Conservation (phyloP, 768 basidiomycete species). For the Amanita fuliginea region DNA sequence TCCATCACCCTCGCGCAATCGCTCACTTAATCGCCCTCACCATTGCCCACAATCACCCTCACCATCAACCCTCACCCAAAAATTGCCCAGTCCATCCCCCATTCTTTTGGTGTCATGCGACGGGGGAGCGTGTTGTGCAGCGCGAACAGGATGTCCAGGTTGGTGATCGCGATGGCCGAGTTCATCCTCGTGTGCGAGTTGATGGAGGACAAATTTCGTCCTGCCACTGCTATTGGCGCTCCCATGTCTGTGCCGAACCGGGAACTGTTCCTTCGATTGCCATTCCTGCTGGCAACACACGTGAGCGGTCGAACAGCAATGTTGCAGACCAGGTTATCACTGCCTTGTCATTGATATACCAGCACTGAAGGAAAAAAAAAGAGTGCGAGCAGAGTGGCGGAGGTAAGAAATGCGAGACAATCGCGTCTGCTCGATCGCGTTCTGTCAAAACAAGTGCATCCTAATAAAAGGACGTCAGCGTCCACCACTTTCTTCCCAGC, state of each 20-base stretch:
- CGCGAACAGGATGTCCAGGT: conserved; percentile 51
- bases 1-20: too few species aligned
- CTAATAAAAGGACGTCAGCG: too few species aligned
- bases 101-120: conserved; percentile 54
- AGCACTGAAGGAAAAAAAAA: too few species aligned
- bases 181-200: conserved; percentile 2
- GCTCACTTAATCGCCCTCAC: too few species aligned
- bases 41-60: too few species aligned
- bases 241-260: conserved; percentile 29
- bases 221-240: background rate
- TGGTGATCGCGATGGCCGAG: conserved; percentile 26
- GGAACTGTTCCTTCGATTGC: conserved; percentile 22
- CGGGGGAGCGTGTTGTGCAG: conserved; percentile 43
- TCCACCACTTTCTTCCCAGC: too few species aligned
- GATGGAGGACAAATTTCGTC: conserved; percentile 2
- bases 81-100: too few species aligned
- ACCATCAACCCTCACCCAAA: too few species aligned
- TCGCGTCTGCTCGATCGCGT: too few species aligned
- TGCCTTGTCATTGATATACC: conserved; percentile 29
- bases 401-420: too few species aligned
- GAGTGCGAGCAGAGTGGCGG: too few species aligned
- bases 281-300: conserved; percentile 19
- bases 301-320: conserved; percentile 28
- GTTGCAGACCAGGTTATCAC: conserved; percentile 21
- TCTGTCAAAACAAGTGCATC: too few species aligned